Percentiles rank a stretch among this genome's conserved stretches.
Evolutionary conservation across 2,329 filamentous ascomycete species (phyloP).

Genomic region (Beauveria asiatica): DNA sequence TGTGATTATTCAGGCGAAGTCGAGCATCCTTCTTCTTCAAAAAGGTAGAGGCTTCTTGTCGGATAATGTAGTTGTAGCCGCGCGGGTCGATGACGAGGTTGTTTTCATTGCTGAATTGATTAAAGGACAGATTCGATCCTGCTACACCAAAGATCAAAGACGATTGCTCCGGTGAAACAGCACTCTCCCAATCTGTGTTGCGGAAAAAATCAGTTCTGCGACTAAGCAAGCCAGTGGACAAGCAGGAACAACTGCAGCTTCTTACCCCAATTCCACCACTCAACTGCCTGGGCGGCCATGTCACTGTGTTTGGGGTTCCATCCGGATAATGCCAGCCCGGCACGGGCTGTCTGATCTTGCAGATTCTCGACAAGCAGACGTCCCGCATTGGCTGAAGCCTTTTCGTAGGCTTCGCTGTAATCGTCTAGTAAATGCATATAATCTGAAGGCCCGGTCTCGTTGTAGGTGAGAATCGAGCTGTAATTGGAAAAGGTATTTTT

Average conservation of each 20-base stretch:
- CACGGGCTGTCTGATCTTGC: conserved; percentile 52
- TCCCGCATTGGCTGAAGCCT: conserved; percentile 44
- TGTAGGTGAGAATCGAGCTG: conserved; percentile 49
- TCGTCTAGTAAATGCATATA: conserved; percentile 41
- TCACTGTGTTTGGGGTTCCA: conserved; percentile 51
- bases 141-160: conserved; percentile 47
- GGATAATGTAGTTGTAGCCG: conserved; percentile 51
- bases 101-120: conserved; percentile 53
- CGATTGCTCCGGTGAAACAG: conserved; percentile 42
- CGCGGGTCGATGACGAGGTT: conserved; percentile 53
- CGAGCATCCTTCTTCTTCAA: conserved; percentile 45
- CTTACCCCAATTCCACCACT: conserved; percentile 44
- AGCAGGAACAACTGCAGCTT: neutral
- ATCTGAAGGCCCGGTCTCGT: conserved; percentile 45
- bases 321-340: conserved; percentile 48
- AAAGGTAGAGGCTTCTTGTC: conserved; percentile 49
- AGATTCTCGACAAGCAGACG: conserved; percentile 48
- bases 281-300: conserved; percentile 48
- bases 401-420: conserved; percentile 37
- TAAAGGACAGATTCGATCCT: conserved; percentile 52
- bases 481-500: conserved; percentile 51
- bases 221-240: too few species aligned
- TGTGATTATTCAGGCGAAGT: conserved; percentile 48
- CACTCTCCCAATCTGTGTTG: conserved; percentile 15
- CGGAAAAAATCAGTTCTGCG: neutral